Conservation (phyloP, 805 yeast species). For the Blastobotrys mokoenaii region DNA sequence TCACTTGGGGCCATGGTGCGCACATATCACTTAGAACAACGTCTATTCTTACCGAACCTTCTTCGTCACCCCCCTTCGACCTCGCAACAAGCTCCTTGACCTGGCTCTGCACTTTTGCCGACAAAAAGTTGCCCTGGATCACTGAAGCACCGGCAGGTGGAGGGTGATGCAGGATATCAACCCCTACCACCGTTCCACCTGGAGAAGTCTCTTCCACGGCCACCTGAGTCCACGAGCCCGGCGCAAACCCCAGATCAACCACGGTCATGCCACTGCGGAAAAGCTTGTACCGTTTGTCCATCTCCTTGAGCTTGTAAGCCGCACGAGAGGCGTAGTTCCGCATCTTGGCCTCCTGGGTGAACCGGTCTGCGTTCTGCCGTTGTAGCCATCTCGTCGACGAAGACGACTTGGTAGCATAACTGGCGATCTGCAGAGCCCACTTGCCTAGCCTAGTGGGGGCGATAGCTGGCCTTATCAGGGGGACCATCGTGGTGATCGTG, state of each 20-base stretch:
- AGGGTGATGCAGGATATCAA: constrained; percentile 66
- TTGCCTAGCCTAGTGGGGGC: no score
- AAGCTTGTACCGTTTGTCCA: constrained; percentile 54
- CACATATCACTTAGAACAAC: constrained; percentile 76
- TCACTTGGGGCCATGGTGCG: constrained; percentile 44
- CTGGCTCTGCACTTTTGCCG: constrained; percentile 33
- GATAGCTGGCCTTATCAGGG: no score
- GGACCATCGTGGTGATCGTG: no score
- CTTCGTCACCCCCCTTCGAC: constrained; percentile 14
- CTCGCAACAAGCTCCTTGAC: no score
- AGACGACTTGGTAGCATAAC: constrained; percentile 9
- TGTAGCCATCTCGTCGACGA: constrained; percentile 69
- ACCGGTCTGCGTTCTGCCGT: constrained; percentile 59
- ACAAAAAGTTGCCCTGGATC: constrained; percentile 81
- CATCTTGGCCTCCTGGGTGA: constrained; percentile 55
- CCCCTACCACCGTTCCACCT: constrained; percentile 59
- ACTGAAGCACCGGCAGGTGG: constrained; percentile 78
- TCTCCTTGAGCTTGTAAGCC: constrained; percentile 76
- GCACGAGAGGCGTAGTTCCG: constrained; percentile 73
- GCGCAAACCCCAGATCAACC: constrained; percentile 82
- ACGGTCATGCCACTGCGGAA: constrained; percentile 52
- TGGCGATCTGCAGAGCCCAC: no score
- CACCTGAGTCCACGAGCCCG: constrained; percentile 93
- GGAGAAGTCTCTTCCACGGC: constrained; percentile 47
- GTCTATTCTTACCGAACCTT: constrained; percentile 41